A percentile compares a stretch with the other conserved stretches of the same genome.
These are phyloP conservation scores for Lasiosphaeria miniovina DNA, from an alignment of 495 filamentous ascomycete genomes.

Conservation along the genomic window DNA sequence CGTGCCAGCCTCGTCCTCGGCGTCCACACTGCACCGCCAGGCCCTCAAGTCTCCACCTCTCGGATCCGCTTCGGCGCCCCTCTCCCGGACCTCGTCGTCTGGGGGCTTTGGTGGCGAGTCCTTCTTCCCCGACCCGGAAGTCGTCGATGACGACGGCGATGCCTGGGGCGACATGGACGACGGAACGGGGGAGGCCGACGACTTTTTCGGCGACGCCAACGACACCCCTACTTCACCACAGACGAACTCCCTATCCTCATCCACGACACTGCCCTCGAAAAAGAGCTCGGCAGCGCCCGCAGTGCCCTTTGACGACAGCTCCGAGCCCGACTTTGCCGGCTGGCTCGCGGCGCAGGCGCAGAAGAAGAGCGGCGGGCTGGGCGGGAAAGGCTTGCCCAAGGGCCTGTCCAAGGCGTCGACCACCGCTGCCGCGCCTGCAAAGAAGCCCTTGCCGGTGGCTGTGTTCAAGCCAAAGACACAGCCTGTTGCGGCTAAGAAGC, in stretches of 20 bases:
- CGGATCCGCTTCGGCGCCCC: constrained; percentile 28
- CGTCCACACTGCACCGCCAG: constrained; percentile 54
- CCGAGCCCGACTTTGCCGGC: constrained; percentile 89
- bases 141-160: constrained; percentile 55
- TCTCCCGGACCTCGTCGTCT: constrained; percentile 43
- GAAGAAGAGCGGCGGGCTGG: constrained; percentile 55
- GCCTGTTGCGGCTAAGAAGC: constrained; percentile 34
- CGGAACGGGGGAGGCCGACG: constrained; percentile 37
- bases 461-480: constrained; percentile 20
- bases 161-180: constrained; percentile 72
- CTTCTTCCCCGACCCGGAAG: constrained; percentile 39
- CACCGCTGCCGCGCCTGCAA: constrained; percentile 22
- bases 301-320: constrained; percentile 70
- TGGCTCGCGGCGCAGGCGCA: constrained; percentile 83
- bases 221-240: constrained; percentile 41
- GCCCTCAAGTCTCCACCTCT: constrained; percentile 46
- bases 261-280: constrained; percentile 29
- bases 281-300: constrained; percentile 26
- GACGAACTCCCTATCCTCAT: constrained; percentile 41
- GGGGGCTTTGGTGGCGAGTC: constrained; percentile 41
- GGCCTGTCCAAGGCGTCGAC: constrained; percentile 61
- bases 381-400: constrained; percentile 65
- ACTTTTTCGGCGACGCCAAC: constrained; percentile 39
- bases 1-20: constrained; percentile 36
- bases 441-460: constrained; percentile 19